Evolutionary conservation across 2,329 filamentous ascomycete genomes (phyloP).

Genomic region (Ceratocystis lukuohia): DNA sequence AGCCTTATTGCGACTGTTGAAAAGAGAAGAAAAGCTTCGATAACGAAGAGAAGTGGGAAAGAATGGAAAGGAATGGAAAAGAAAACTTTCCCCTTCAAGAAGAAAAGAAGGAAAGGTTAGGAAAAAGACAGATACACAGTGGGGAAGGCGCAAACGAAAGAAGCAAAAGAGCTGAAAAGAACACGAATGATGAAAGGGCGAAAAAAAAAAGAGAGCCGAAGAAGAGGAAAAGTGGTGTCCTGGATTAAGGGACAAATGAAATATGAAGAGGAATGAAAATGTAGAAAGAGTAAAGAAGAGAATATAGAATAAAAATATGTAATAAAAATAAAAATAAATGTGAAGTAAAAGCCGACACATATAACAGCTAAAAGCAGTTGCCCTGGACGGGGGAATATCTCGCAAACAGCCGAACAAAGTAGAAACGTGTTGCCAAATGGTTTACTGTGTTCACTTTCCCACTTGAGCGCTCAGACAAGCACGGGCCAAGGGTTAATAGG

Average conservation of each 20-base stretch:
- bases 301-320: not conserved
- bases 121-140: constrained; percentile 6
- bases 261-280: not conserved
- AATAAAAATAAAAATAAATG: not conserved
- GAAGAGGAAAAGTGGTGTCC: constrained; percentile 8
- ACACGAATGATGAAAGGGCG: not conserved
- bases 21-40: not conserved
- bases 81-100: not conserved
- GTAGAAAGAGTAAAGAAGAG: not conserved
- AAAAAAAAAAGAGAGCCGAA: not conserved
- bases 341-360: not conserved
- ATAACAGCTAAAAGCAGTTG: not conserved
- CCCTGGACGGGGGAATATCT: not conserved
- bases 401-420: not conserved
- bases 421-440: constrained; percentile 11
- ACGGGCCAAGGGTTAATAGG: not conserved
- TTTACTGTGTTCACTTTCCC: constrained; percentile 16
- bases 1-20: not conserved
- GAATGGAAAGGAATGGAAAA: not conserved
- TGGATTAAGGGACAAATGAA: too few species aligned
- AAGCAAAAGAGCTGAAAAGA: not conserved
- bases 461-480: not conserved
- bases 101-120: not conserved
- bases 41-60: not conserved
- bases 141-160: not conserved